Base-by-base conservation (phyloP, 306 rosid genomes). In the Hippophae rhamnoides region DNA sequence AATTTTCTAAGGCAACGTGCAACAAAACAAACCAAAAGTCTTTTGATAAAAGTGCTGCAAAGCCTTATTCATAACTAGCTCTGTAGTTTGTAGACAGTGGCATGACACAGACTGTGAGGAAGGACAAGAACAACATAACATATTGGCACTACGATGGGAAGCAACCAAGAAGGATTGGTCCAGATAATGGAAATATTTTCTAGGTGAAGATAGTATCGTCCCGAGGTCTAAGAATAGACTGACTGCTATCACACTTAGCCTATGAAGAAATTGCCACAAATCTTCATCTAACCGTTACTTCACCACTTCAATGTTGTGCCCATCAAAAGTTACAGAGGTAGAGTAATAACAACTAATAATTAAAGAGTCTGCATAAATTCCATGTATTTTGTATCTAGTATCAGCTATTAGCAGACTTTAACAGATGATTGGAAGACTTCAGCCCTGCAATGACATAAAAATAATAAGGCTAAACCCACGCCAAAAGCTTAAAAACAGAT, bases 31-130 rank as follows among this genome's bases (percentile, higher is more conserved):
- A 76, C 81, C 86, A 83, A 78, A 86, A 71, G 54, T 61, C 52
- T 68, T 80, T 70, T 67, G 88, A 79, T 83, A 88, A 78, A 78
- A 54, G 74, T 70, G 83, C 82, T 71, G 84, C 81, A 71, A 76
- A 64, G 84, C 82, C 72, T 84, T 92, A 88, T 88, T 88, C 69
- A 78, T 79, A 65, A 68, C 78, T 63, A 75, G 78, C 63, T 62
- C 78, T 65, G 48, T 43, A 48, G 73, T 64, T 76, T 74, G 69
- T 61, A 70, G 76, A 76, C 64, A 54, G 70, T 58, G 65, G 69
- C 71, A 77, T 59, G 55, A 64, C 43, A 56, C 50, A 52, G 72
- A 76, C 53, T 62, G 75, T 31, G 78, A 65, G 73, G 69, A 67
- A 57, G 75, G 82, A 72, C 72, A 64, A 71, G 72, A 41, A 73